Conservation (phyloP, 2,329 filamentous ascomycete species). For the Colletotrichum cuscutae region DNA sequence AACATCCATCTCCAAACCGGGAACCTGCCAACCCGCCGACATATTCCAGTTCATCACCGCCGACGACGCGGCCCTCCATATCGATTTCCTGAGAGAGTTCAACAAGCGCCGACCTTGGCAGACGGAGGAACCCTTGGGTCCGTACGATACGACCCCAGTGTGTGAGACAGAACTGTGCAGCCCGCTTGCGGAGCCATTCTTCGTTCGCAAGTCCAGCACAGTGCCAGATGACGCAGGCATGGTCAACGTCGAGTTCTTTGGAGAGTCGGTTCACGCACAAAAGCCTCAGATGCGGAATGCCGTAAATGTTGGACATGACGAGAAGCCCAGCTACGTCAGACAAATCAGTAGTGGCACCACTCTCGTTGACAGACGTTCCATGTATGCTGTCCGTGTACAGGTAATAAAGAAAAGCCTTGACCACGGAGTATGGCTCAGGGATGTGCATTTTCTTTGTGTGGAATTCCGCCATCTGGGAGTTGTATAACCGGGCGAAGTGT, state of each 20-base stretch:
- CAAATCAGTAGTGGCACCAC: conserved; percentile 80
- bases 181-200: conserved; percentile 91
- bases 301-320: conserved; percentile 98
- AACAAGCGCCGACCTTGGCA: conserved; percentile 83
- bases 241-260: conserved; percentile 91
- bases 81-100: conserved; percentile 95
- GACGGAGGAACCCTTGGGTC: conserved; percentile 83
- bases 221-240: conserved; percentile 97
- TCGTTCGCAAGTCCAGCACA: conserved; percentile 90
- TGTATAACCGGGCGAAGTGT: conserved; percentile 92
- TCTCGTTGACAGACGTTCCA: conserved; percentile 57
- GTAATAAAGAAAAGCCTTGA: conserved; percentile 95
- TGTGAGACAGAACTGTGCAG: conserved; percentile 87
- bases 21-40: conserved; percentile 60
- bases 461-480: conserved; percentile 95
- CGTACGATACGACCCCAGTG: conserved; percentile 96
- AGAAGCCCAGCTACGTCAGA: conserved; percentile 92
- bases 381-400: conserved; percentile 95
- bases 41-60: conserved; percentile 82
- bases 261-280: conserved; percentile 91
- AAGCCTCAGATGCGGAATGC: conserved; percentile 91
- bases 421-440: conserved; percentile 92
- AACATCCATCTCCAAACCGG: conserved; percentile 54
- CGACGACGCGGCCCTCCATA: conserved; percentile 89
- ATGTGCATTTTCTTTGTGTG: conserved; percentile 98